Base-by-base conservation (phyloP, 1,284 basidiomycete species). In the Apiotrichum sp. region DNA sequence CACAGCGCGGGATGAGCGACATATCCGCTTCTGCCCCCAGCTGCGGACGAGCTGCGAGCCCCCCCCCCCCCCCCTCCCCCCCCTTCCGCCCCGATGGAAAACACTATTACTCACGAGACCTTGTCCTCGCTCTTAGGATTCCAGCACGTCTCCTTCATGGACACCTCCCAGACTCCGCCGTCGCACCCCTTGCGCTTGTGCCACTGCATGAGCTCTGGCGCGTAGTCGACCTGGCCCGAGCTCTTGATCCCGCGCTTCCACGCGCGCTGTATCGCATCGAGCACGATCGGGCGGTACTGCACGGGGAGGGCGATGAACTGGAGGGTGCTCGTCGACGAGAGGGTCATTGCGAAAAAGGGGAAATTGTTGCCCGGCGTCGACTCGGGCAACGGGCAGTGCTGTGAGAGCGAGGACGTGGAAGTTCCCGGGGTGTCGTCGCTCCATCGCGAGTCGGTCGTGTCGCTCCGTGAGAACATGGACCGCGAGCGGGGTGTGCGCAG, bases 141-240 rank as follows among this genome's bases (percentile, higher is more conserved):
- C 72, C 72, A 73, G 39, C 67, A 66, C 38, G 63, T 60, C 10
- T 63, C 69, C 59, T 68, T 73, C 55, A 73, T 39, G 4, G 59
- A 64, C 5, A 74, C 59, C 52, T 74, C 70, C 72, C 72, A 74
- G 3, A 74, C 72, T 2, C 72, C 72, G 6, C 69, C 68, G 31
- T 74, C 71, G 52, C 70, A 71, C 8, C 72, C 72, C 48, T 67
- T 69, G 33, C 68, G 63, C 55, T 66, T 66, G 50, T 72, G 70
- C 47, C 58, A 66, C 53, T 62, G 62, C 70, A 70, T 71, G 50
- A 72, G 55, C 47, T 73, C 72, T 3, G 69, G 62, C 16, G 60
- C 55, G 52, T 74, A 74, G 11, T 72, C 71, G n/a, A 74, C 67
- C 39, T 66, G 57, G 11, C 53, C 52, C 6, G 62, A 62, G 46